Evolutionary conservation across 345 rosid species (phyloP), one percentile per base, ranked within the genome.

Genomic region (Linum tenue): DNA sequence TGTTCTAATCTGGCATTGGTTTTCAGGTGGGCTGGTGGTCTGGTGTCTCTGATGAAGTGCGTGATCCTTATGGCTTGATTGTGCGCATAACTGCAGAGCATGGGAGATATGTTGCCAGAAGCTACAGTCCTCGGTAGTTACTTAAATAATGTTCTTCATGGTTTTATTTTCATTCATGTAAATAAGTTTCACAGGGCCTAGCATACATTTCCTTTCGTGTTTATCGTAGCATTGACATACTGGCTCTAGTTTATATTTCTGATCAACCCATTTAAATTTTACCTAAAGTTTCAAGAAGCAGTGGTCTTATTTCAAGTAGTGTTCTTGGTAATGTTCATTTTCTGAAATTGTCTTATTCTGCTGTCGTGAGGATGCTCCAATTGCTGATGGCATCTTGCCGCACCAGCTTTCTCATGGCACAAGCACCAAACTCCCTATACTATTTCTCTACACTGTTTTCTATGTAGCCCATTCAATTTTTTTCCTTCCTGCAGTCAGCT

Each of bases 11-110:
- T 69, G 68, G 31, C 65, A 6, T 38, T 72, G 63, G 69, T 36
- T 73, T 74, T 37, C 56, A 92, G 98, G 86, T 92, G 72, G 98
- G 98, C 62, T 92, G 98, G 98, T 92, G 98, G 97, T 81, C 97
- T 48, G 98, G 98, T 48, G 75, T 83, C 58, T 85, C 98, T 0
- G 82, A 86, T 64, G 90, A 87, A 82, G 80, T 63, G 67, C 77
- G 81, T 41, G 89, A 88, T 78, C 96, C 98, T 63, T 81, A 80
- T 62, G 98, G 98, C 74, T 75, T 92, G 67, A 85, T 92, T 73
- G 80, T 92, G 69, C 83, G 77, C 56, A 85, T 92, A 65, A 92
- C 96, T 71, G 88, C 98, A 12, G 98, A 92, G 79, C 94, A 92
- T 80, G 98, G 96, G 72, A 86, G 90, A 84, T 90, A 87, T 81